A percentile compares a stretch with the other conserved stretches of the same genome.
Conservation (phyloP, 2,329 filamentous ascomycete genomes). For the Beauveria scarabaeidicola region DNA sequence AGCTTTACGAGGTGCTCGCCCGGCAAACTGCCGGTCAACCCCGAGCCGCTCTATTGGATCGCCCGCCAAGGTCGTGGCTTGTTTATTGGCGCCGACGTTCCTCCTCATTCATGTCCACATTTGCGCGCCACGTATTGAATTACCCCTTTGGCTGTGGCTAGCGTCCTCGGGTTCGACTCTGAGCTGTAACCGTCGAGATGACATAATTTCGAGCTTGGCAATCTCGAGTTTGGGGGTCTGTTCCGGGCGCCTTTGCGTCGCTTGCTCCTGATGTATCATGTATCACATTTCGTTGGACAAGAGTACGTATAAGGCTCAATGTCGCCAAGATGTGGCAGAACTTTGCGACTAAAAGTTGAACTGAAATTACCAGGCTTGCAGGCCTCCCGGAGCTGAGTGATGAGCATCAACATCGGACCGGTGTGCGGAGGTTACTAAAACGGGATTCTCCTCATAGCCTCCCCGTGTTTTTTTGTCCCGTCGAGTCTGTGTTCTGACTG, state of each 20-base stretch:
- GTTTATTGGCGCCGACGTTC: background rate
- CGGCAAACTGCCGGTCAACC: background rate
- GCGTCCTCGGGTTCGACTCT: background rate
- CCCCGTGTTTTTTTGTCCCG: background rate
- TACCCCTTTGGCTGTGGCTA: background rate
- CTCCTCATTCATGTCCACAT: too few relatives aligned
- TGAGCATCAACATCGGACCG: background rate
- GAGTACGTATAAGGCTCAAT: background rate
- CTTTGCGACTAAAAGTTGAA: background rate
- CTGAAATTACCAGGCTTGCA: background rate
- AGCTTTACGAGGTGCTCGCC: background rate
- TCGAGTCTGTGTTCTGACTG: background rate
- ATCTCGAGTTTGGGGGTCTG: background rate
- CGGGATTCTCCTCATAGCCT: background rate
- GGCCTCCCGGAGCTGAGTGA: background rate
- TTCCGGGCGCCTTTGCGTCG: background rate
- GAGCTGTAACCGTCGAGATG: too few relatives aligned
- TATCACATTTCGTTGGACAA: background rate
- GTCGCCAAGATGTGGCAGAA: background rate
- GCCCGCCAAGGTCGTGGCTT: background rate
- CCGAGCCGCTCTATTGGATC: background rate
- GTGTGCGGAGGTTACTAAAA: background rate
- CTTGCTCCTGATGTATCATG: background rate
- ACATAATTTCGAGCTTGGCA: background rate
- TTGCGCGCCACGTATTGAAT: too few relatives aligned